Evolutionary conservation across 305 asterid genomes (phyloP).

Genomic region (Fraxinus sp.): DNA sequence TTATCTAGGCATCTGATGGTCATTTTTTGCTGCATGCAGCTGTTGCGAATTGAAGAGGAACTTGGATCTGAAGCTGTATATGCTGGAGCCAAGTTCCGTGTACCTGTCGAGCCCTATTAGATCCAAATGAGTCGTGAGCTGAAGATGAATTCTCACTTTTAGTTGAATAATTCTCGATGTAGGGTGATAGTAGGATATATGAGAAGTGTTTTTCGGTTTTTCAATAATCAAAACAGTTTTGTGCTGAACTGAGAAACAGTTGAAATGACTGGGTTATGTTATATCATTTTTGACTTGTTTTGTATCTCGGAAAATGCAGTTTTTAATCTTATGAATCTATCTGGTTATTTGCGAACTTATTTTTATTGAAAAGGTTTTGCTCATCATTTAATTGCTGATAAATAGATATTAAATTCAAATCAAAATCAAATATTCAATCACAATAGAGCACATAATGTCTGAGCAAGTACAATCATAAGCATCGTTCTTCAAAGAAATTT

Average conservation of each 20-base stretch:
- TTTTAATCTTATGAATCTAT: not conserved
- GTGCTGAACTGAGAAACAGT: not conserved
- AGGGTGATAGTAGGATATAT: conserved; percentile 11
- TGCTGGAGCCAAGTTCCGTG: conserved; percentile 78
- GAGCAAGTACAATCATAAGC: too few species aligned
- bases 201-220: conserved; percentile 3
- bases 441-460: too few species aligned
- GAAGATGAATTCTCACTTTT: conserved; percentile 10
- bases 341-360: too few species aligned
- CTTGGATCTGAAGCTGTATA: conserved; percentile 74
- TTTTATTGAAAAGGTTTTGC: too few species aligned
- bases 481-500: too few species aligned
- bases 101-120: conserved; percentile 82
- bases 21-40: conserved; percentile 36
- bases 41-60: conserved; percentile 83
- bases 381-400: too few species aligned
- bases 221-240: not conserved
- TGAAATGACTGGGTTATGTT: not conserved
- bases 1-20: not conserved
- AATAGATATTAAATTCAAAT: too few species aligned
- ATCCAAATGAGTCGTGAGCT: not conserved
- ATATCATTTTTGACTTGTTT: not conserved
- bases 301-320: not conserved
- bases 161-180: not conserved
- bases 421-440: too few species aligned